phyloP scores from a whole-genome alignment of 139 green algal genomes.

The Spirogloea muscicola region DNA sequence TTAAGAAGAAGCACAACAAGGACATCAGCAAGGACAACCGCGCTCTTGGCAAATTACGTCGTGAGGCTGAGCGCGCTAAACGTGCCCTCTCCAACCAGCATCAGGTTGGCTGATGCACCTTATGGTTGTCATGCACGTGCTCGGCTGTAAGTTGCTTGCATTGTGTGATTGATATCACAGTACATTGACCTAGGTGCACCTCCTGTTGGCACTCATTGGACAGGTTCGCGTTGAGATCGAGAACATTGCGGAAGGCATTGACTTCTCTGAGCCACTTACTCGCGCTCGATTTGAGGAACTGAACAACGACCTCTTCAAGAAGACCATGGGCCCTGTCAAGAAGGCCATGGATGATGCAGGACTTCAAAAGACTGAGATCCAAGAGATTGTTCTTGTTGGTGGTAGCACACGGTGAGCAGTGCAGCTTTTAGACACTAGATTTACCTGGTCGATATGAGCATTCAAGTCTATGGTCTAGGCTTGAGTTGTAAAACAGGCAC shows the following conservation, averaged over 20 bases:
- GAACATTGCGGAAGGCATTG: constrained; percentile 86
- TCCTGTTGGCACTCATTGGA: too few species aligned
- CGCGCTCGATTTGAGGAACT: constrained; percentile 98
- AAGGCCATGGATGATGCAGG: constrained; percentile 90
- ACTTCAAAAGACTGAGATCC: constrained; percentile 81
- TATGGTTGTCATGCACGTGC: not conserved
- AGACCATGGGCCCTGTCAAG: constrained; percentile 94
- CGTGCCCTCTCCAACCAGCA: constrained; percentile 91
- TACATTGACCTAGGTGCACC: too few species aligned
- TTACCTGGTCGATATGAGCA: too few species aligned
- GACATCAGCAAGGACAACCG: constrained; percentile 86
- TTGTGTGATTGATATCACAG: too few species aligned
- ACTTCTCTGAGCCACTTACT: constrained; percentile 95
- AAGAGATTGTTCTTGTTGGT: constrained; percentile 96
- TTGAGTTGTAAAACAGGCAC: too few species aligned
- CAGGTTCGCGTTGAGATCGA: constrained; percentile 94
- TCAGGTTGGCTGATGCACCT: too few species aligned
- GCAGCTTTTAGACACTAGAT: too few species aligned
- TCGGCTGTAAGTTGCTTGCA: not conserved
- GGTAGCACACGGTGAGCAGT: constrained; percentile 73
- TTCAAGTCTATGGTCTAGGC: too few species aligned
- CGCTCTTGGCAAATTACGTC: constrained; percentile 91
- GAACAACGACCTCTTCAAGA: constrained; percentile 97
- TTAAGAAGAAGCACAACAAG: constrained; percentile 96
- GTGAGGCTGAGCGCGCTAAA: constrained; percentile 97